Evolutionary conservation across 306 rosid genomes (phyloP).

Genomic region (Glycyrrhiza uralensis): DNA sequence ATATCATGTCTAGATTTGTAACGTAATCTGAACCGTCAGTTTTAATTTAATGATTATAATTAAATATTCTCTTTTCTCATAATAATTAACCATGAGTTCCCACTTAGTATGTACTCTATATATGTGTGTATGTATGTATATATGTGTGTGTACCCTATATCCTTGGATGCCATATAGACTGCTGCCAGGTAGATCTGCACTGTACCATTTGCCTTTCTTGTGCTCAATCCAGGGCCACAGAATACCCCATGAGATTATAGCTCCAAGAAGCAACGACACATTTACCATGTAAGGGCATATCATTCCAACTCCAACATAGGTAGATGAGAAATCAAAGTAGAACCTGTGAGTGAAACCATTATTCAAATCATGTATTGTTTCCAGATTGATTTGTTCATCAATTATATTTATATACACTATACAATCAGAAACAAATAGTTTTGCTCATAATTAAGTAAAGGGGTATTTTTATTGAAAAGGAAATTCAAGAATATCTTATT

Average conservation of each 20-base stretch:
- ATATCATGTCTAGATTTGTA: no score
- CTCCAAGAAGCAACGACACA: conserved; percentile 59
- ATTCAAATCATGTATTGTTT: neutral
- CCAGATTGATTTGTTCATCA: neutral
- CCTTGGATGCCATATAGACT: conserved; percentile 77
- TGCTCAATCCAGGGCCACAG: conserved; percentile 67
- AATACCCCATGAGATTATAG: conserved; percentile 66
- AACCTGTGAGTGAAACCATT: conserved; percentile 35
- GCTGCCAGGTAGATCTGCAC: conserved; percentile 31
- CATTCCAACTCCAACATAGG: conserved; percentile 79
- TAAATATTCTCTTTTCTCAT: no score
- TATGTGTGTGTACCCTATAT: conserved; percentile 55
- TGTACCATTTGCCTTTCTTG: conserved; percentile 65
- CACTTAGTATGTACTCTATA: no score
- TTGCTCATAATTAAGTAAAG: neutral
- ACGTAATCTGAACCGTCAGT: no score
- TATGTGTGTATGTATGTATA: no score
- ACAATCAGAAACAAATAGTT: neutral
- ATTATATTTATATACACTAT: neutral
- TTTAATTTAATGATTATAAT: no score
- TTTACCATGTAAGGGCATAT: conserved; percentile 69
- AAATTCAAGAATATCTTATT: neutral
- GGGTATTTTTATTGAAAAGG: neutral
- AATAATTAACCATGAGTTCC: no score
- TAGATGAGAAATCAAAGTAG: conserved; percentile 70